Conservation (phyloP, 257 asterid species). For the Fraxinus cuspidata region DNA sequence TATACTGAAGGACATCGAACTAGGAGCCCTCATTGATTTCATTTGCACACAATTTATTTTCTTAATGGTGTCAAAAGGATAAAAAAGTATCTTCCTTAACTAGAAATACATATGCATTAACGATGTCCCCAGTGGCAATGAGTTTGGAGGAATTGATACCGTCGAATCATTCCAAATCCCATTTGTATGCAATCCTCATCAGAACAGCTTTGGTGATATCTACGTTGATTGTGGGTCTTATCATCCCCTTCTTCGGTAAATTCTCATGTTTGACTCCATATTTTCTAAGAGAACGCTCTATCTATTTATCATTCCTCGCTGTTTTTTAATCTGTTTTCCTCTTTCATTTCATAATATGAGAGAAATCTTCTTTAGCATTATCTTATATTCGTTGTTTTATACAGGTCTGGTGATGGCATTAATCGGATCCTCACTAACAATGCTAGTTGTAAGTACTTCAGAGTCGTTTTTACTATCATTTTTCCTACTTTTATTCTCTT, state of each 20-base stretch:
- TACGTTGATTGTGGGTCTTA: conserved; percentile 71
- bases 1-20: background rate
- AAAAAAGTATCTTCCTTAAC: conserved; percentile 41
- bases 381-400: background rate
- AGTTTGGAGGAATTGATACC: conserved; percentile 93
- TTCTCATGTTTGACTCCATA: background rate
- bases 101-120: conserved; percentile 72
- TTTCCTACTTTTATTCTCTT: background rate
- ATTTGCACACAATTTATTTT: background rate
- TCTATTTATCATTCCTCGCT: background rate
- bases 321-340: background rate
- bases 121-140: conserved; percentile 90
- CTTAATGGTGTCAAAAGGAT: background rate
- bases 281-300: background rate
- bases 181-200: conserved; percentile 62
- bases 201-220: conserved; percentile 78
- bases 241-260: conserved; percentile 84
- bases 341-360: background rate
- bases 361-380: background rate
- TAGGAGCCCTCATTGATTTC: too few relatives aligned
- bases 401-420: conserved; percentile 86
- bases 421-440: conserved; percentile 83
- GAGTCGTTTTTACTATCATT: background rate
- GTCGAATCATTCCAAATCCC: conserved; percentile 49
- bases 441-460: conserved; percentile 75